Evolutionary conservation across 163 green algal species (phyloP), one percentile per base, ranked within the genome.

Genomic region (Trebouxia gelatinosa): DNA sequence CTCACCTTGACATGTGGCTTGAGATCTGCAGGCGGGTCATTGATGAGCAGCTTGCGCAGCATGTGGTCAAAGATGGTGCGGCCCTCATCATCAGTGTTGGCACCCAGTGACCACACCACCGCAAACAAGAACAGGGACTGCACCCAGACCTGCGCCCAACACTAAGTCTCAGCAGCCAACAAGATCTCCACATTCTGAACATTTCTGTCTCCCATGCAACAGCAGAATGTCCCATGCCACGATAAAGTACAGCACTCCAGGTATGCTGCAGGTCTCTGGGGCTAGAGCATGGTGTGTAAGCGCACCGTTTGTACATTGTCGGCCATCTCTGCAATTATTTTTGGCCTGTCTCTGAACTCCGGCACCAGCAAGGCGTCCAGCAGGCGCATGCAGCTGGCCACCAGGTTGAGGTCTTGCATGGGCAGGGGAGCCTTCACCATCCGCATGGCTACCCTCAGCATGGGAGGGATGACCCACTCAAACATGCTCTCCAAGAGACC

Each of bases 381-480:
- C 78, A 93, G 79, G 19, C 88, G 81, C 80, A 89, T 88, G 74
- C 80, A 88, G 68, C 43, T 82, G 43, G 37, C 71, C 19, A 86
- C 87, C 51, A 91, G 61, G 72, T 84, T 84, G 65, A 84, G 79
- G 28, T 80, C 77, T 57, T 84, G 78, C 78, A 85, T 83, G 61
- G 81, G 68, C 37, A 86, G 28, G n/a, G 78, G 78, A 11, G 51
- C 51, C 2, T 38, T 34, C 43, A 77, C 37, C 75, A 85, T 77
- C 71, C 89, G 89, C 1, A 83, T 84, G 4, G 76, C 84, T 17
- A 85, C 54, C 2, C 89, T 75, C 72, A 94, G 81, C 72, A 81
- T 86, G 32, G 90, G 90, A 23, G 88, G 88, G 16, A 94, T n/a
- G 34, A 93, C 81, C 88, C 88, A 94, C 77, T 92, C 88, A 79